Percentiles rank a stretch among this genome's conserved stretches.
Evolutionary conservation across 116 monocot genomes (phyloP).

Genomic region (Dioscorea cayenensis): DNA sequence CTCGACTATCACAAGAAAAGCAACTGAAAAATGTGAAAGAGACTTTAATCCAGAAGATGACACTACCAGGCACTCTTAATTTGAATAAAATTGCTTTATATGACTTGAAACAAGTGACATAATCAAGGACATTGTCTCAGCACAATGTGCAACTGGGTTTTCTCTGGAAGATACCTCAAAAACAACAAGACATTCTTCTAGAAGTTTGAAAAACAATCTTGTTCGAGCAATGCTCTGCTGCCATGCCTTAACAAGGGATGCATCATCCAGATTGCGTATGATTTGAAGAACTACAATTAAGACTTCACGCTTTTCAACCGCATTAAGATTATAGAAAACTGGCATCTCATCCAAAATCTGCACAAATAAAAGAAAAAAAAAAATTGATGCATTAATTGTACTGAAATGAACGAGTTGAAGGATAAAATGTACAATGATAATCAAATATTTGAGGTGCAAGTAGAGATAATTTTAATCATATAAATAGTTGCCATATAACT

Average conservation of each 20-base stretch:
- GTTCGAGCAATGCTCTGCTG: conserved; percentile 95
- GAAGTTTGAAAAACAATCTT: conserved; percentile 95
- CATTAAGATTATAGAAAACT: conserved; percentile 92
- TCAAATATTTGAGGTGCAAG: too few relatives aligned
- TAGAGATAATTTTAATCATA: too few relatives aligned
- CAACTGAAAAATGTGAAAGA: neutral
- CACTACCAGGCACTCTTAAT: too few relatives aligned
- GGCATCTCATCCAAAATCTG: conserved; percentile 99
- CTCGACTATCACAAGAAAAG: neutral
- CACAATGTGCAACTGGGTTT: neutral
- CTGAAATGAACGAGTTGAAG: too few relatives aligned
- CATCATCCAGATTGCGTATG: conserved; percentile 90
- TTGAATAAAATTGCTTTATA: too few relatives aligned
- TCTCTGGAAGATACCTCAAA: conserved; percentile 70
- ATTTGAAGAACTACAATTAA: conserved; percentile 90
- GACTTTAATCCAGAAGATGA: too few relatives aligned
- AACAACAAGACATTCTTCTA: conserved; percentile 92
- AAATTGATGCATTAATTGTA: neutral
- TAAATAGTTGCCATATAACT: neutral
- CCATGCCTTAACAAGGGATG: conserved; percentile 93
- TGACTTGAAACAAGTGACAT: neutral
- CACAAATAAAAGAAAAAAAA: neutral
- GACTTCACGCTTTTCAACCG: conserved; percentile 94
- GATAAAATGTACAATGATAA: too few relatives aligned
- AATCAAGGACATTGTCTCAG: neutral